Conservation (phyloP, 2,329 filamentous ascomycete species). For the Colletotrichum chlorophyti region DNA sequence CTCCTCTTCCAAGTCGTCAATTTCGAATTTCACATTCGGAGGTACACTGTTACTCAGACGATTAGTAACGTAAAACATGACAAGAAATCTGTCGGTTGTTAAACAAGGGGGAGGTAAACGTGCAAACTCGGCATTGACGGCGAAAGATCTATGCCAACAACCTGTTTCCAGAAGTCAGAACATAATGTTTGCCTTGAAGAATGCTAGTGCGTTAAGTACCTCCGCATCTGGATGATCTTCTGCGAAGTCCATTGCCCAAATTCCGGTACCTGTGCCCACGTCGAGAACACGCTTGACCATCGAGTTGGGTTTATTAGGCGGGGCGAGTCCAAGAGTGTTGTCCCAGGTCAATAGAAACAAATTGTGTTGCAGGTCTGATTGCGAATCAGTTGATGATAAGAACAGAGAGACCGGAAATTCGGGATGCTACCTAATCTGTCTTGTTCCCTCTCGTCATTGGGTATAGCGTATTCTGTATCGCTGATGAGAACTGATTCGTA, state of each 20-base stretch:
- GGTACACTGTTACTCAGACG: too few relatives aligned
- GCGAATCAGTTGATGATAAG: not conserved
- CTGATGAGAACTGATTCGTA: not conserved
- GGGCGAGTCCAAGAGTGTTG: conserved; percentile 9
- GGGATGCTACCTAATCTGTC: conserved; percentile 8
- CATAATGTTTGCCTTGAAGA: not conserved
- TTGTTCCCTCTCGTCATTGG: conserved; percentile 11
- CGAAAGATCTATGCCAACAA: conserved; percentile 46
- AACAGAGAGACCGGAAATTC: not conserved
- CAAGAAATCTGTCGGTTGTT: conserved; percentile 29
- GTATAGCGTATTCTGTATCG: conserved; percentile 19
- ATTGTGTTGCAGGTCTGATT: conserved; percentile 59
- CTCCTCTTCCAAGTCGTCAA: conserved; percentile 48
- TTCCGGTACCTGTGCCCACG: conserved; percentile 36
- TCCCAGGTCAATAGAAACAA: conserved; percentile 54
- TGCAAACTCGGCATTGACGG: conserved; percentile 45
- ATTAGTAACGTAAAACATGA: too few relatives aligned
- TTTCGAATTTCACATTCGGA: conserved; percentile 54
- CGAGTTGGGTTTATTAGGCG: conserved; percentile 22
- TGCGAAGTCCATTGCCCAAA: conserved; percentile 46
- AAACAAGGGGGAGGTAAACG: conserved; percentile 31
- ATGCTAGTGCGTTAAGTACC: conserved; percentile 18
- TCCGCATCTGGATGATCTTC: conserved; percentile 41
- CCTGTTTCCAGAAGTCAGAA: not conserved
- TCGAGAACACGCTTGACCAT: conserved; percentile 31